Evolutionary conservation across 2,329 filamentous ascomycete genomes (phyloP), one percentile per base, ranked within the genome.

Genomic region (Calonectria ilicicola): DNA sequence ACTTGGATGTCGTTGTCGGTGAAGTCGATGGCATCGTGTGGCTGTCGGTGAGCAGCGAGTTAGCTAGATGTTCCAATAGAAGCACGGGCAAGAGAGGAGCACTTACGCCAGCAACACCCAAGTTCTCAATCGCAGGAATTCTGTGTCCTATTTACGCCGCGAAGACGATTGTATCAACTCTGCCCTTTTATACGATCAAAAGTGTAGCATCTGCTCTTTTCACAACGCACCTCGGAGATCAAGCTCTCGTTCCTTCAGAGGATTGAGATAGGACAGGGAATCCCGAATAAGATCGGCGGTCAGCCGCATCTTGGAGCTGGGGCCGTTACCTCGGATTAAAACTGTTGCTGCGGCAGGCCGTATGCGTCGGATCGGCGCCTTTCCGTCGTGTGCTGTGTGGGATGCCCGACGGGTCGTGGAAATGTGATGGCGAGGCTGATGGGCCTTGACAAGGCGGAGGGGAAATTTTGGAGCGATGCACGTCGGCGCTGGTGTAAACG

Each of bases 171-270:
- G 87, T 94, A 96, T 97, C 93, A 97, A 96, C 91, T 91, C 90
- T 94, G 93, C 91, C 92, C 83, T 83, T 75, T 75, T 42, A 81
- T 60, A 60, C 72, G 79, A 83, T 83, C 81, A 83, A 83, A 80
- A 91, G 92, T 95, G 94, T 94, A 98, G 95, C 92, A 98, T 97
- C 95, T 96, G 94, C 90, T 92, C 95, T 95, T 98, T 95, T 94
- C 94, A 76, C 91, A 86, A 90, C 95, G 92, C 94, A 98, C 97
- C 97, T 98, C 97, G 93, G 82, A 99, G 95, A 89, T 98, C 96
- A 85, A 99, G 92, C 91, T 99, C 97, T 86, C 97, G 95, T 91
- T 99, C 97, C 88, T 97, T 98, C 85, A 99, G 91, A 84, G 96
- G 96, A 87, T 98, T 99, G 87, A 98, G 94, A 90, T 98, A 99